phyloP scores from a whole-genome alignment of 441 rosid genomes.

The Hypseocharis bilobata region DNA sequence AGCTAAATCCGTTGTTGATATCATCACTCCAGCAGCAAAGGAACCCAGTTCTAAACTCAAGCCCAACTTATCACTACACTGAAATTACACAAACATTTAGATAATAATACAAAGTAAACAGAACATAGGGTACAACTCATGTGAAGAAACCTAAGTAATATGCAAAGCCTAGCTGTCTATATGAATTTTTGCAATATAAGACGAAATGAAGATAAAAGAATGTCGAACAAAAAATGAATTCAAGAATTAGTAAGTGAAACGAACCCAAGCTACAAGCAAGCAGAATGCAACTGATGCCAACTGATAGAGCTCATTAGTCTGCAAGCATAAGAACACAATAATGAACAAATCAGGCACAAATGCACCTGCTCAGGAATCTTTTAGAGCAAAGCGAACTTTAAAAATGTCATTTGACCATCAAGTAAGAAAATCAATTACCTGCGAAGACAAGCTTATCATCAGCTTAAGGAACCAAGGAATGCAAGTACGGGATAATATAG shows the following conservation, averaged over 20 bases:
- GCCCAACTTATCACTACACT: constrained; percentile 56
- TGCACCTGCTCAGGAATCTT: neutral
- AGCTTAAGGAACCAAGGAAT: constrained; percentile 28
- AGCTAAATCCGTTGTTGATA: constrained; percentile 49
- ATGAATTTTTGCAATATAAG: neutral
- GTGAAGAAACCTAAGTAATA: neutral
- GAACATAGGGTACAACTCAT: neutral
- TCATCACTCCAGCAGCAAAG: constrained; percentile 57
- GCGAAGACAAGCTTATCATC: constrained; percentile 26
- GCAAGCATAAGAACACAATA: neutral
- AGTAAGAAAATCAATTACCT: constrained; percentile 11
- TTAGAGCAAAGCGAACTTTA: neutral
- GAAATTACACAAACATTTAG: constrained; percentile 25
- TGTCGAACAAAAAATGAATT: neutral
- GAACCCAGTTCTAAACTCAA: constrained; percentile 52
- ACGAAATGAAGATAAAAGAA: neutral
- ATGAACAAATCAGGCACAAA: neutral
- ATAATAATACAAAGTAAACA: neutral
- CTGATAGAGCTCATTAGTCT: constrained; percentile 31
- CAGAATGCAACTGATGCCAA: constrained; percentile 30
- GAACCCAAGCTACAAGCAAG: constrained; percentile 31
- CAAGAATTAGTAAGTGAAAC: neutral
- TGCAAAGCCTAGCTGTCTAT: neutral
- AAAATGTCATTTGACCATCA: neutral
- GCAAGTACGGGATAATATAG: constrained; percentile 24